phyloP scores from a whole-genome alignment of 306 rosid genomes.

The Lotus japonicus region DNA sequence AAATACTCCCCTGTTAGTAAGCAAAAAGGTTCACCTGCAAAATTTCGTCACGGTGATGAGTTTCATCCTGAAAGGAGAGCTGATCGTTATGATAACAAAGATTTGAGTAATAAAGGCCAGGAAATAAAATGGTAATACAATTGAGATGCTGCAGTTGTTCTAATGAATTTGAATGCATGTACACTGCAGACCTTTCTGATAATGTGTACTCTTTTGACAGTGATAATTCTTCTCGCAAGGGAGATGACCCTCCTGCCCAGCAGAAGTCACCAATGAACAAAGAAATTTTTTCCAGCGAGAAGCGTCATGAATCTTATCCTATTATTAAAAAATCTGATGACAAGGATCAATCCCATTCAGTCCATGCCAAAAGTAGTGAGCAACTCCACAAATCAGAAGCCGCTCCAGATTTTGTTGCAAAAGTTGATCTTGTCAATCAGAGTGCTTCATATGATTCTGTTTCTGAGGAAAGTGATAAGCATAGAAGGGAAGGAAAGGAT shows the following conservation, averaged over 20 bases:
- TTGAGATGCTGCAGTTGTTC: slow-evolving; percentile 16
- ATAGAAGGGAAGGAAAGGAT: slow-evolving; percentile 47
- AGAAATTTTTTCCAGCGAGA: slow-evolving; percentile 38
- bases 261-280: slow-evolving; percentile 39
- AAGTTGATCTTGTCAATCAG: slow-evolving; percentile 32
- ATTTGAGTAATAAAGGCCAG: slow-evolving; percentile 34
- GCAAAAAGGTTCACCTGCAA: slow-evolving; percentile 39
- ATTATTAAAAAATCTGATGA: slow-evolving; percentile 39
- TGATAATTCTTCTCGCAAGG: slow-evolving; percentile 38
- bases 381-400: slow-evolving; percentile 34
- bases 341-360: slow-evolving; percentile 35
- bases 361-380: slow-evolving; percentile 29
- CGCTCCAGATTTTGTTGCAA: slow-evolving; percentile 28
- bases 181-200: slow-evolving; percentile 24
- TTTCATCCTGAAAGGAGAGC: slow-evolving; percentile 43
- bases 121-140: slow-evolving; percentile 41
- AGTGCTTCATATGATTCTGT: slow-evolving; percentile 42
- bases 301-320: slow-evolving; percentile 34
- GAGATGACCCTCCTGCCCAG: slow-evolving; percentile 29
- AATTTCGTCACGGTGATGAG: slow-evolving; percentile 29
- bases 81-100: slow-evolving; percentile 25
- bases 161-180: neutral
- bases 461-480: slow-evolving; percentile 63
- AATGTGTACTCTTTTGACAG: slow-evolving; percentile 34
- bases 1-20: slow-evolving; percentile 34